Evolutionary conservation across 2,329 filamentous ascomycete genomes (phyloP).

Genomic region (Cercospora berteroae): DNA sequence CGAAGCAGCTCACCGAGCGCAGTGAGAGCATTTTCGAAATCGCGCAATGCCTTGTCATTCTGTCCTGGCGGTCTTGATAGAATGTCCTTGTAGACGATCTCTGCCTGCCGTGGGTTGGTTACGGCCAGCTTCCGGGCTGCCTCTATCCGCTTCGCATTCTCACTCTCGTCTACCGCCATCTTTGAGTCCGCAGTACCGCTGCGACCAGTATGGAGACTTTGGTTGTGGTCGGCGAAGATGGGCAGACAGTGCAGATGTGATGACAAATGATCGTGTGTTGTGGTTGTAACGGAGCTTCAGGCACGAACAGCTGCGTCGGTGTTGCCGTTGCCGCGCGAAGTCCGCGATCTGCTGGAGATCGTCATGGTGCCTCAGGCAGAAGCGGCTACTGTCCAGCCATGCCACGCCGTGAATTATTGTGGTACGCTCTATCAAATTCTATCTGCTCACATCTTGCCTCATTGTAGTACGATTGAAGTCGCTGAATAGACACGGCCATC

Average conservation of each 20-base stretch:
- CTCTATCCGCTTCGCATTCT: conserved; percentile 67
- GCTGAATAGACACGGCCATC: not conserved
- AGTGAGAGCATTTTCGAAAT: conserved; percentile 87
- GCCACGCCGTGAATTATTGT: not conserved
- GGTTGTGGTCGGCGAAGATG: not conserved
- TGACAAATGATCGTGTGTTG: conserved; percentile 8
- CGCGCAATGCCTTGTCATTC: conserved; percentile 80
- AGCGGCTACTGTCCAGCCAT: not conserved
- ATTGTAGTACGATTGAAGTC: not conserved
- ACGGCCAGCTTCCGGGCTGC: conserved; percentile 84
- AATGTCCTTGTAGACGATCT: conserved; percentile 84
- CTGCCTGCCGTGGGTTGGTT: conserved; percentile 77
- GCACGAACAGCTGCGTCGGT: conserved; percentile 7
- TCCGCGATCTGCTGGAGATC: conserved; percentile 6
- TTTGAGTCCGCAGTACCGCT: conserved; percentile 16
- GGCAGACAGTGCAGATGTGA: not conserved
- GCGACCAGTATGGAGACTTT: not conserved
- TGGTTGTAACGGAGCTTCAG: conserved; percentile 1
- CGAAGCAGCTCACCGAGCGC: conserved; percentile 89
- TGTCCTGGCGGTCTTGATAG: conserved; percentile 79
- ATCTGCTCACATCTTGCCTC: not conserved
- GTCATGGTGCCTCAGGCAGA: not conserved
- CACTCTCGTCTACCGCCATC: conserved; percentile 54
- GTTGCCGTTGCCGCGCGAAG: not conserved
- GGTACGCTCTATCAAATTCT: not conserved